Evolutionary conservation across 345 rosid species (phyloP), one percentile per base, ranked within the genome.

Genomic region (Heritiera fomes): DNA sequence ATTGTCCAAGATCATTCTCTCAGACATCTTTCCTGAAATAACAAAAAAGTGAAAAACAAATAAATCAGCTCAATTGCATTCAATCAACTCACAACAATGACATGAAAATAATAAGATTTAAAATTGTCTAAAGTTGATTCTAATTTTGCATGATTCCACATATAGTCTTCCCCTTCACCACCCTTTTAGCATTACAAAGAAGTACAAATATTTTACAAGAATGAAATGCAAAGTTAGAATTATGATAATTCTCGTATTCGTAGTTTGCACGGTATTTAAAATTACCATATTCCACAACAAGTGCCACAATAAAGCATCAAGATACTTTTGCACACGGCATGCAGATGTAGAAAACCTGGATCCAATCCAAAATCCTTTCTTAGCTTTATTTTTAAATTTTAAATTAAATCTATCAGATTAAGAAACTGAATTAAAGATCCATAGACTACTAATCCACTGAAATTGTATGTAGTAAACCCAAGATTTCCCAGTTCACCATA

Each of bases 1-100:
- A 83, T 52, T 80, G 62, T 62, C 84, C 34, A 66, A 75, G 17
- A 73, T 32, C 71, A 77, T 82, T 49, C 53, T 84, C 75, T 78
- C 84, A 50, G 40, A 76, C 87, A 87, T 34, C 38, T 34, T 89
- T 82, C 81, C 88, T 87, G 84, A 78, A 56, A 32, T 11, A 73
- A 74, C 34, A 67, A 20, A 43, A 38, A 65, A 60, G 28, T 23
- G 28, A 23, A 23, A 23, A 23, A 23, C 28, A 23, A 23, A 23
- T 38, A 68, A 59, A 62, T 65, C 66, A 85, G 32, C 76, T n/a
- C 52, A 47, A 8, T 7, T 61, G 13, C 67, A 74, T 62, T 63
- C 8, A 49, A 55, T 46, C 8, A 38, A 71, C 15, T n/a, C 50
- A 50, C n/a, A 49, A 14, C 17, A 71, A 3, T 63, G 17, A 50